Conservation (phyloP, 768 basidiomycete species). For the Leccinum obscurum region DNA sequence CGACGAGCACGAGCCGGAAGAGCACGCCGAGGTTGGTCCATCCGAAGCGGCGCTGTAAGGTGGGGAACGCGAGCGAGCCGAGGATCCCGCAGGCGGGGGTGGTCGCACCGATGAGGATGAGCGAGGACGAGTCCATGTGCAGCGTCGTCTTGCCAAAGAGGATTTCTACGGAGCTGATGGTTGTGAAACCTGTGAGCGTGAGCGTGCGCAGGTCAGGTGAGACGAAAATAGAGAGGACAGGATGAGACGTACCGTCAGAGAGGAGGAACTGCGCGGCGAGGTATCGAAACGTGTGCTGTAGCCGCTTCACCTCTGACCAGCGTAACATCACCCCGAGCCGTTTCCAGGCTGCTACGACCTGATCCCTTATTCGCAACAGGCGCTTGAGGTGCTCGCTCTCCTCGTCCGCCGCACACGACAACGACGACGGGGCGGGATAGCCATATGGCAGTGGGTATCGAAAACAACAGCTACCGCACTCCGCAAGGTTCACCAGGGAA, state of each 20-base stretch:
- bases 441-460: constrained; percentile 76
- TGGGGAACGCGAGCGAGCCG: constrained; percentile 82
- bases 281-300: constrained; percentile 86
- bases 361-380: constrained; percentile 45
- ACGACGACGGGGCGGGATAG: constrained; percentile 46
- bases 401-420: constrained; percentile 3
- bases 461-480: constrained; percentile 84
- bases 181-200: constrained; percentile 69
- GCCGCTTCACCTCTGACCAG: constrained; percentile 67
- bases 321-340: constrained; percentile 73
- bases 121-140: constrained; percentile 72
- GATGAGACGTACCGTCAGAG: constrained; percentile 67
- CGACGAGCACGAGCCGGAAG: constrained; percentile 63
- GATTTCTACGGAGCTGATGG: constrained; percentile 88
- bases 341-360: constrained; percentile 73
- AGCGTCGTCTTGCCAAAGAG: constrained; percentile 90
- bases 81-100: constrained; percentile 76
- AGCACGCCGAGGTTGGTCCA: constrained; percentile 73
- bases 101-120: constrained; percentile 78
- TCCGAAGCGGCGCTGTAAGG: constrained; percentile 59
- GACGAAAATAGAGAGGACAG: not conserved
- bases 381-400: constrained; percentile 17
- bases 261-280: constrained; percentile 94
- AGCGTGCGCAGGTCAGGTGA: not conserved
- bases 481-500: constrained; percentile 42